These are phyloP conservation scores for Inosperma sp. DNA, from an alignment of 768 basidiomycete genomes.

Conservation along the genomic window DNA sequence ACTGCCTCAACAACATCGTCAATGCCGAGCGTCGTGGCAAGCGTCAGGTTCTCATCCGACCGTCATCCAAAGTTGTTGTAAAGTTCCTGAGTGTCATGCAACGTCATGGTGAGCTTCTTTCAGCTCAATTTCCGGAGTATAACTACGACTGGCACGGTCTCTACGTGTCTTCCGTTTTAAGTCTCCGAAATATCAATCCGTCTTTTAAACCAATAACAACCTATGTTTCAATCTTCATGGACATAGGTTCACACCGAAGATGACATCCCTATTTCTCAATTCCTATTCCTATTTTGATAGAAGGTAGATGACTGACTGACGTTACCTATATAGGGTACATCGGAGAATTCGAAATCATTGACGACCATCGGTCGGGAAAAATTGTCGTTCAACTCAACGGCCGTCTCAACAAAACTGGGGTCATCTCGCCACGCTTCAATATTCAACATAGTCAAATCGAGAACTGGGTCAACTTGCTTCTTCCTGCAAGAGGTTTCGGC, in stretches of 20 bases:
- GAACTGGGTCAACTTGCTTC: slow-evolving; percentile 93
- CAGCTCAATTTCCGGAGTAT: slow-evolving; percentile 51
- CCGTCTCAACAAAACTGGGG: slow-evolving; percentile 98
- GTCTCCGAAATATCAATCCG: slow-evolving; percentile 60
- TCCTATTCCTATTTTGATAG: slow-evolving; percentile 4
- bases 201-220: slow-evolving; percentile 61
- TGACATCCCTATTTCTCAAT: slow-evolving; percentile 33
- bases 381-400: slow-evolving; percentile 98
- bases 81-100: slow-evolving; percentile 99
- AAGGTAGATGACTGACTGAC: background rate
- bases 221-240: slow-evolving; percentile 35
- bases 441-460: slow-evolving; percentile 90
- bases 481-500: slow-evolving; percentile 95
- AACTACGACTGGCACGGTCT: slow-evolving; percentile 75
- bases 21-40: slow-evolving; percentile 99
- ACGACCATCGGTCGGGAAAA: slow-evolving; percentile 98
- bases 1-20: slow-evolving; percentile 91
- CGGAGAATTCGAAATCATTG: slow-evolving; percentile 97
- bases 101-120: slow-evolving; percentile 75
- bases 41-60: slow-evolving; percentile 97
- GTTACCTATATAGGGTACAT: slow-evolving; percentile 70
- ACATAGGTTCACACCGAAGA: slow-evolving; percentile 54
- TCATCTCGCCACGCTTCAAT: slow-evolving; percentile 99
- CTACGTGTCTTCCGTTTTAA: slow-evolving; percentile 81
- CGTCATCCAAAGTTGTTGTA: slow-evolving; percentile 96